Evolutionary conservation across 305 asterid species (phyloP).

Genomic region (Solanum aculeatissimum): DNA sequence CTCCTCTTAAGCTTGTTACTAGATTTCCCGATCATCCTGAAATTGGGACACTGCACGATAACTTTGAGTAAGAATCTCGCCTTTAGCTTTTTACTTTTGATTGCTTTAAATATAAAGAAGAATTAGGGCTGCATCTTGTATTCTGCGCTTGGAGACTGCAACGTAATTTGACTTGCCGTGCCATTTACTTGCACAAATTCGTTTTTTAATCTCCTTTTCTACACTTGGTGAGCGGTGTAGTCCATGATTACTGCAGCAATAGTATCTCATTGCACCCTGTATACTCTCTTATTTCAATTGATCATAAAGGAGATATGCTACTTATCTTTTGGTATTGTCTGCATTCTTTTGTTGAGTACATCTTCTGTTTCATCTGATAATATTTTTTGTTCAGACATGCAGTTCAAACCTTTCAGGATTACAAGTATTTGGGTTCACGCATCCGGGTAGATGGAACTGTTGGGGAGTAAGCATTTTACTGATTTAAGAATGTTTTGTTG

Average conservation of each 20-base stretch:
- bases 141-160: not conserved
- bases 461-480: slow-evolving; percentile 71
- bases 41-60: slow-evolving; percentile 78
- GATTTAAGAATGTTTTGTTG: not conserved
- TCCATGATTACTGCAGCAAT: not conserved
- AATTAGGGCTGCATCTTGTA: not conserved
- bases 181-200: not conserved
- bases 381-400: slow-evolving; percentile 55
- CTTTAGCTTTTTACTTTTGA: not conserved
- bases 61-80: slow-evolving; percentile 57
- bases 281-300: not conserved
- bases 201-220: not conserved
- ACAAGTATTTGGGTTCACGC: slow-evolving; percentile 93
- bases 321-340: not conserved
- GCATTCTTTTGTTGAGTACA: not conserved
- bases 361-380: not conserved
- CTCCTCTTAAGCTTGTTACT: slow-evolving; percentile 76
- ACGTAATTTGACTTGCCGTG: not conserved
- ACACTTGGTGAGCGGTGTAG: not conserved
- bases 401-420: slow-evolving; percentile 63
- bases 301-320: not conserved
- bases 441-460: slow-evolving; percentile 83
- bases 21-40: slow-evolving; percentile 78
- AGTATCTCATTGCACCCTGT: not conserved
- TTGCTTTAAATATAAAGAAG: not conserved